Conservation (phyloP, 2,329 filamentous ascomycete genomes). For the Ascochyta viciae-villosae region DNA sequence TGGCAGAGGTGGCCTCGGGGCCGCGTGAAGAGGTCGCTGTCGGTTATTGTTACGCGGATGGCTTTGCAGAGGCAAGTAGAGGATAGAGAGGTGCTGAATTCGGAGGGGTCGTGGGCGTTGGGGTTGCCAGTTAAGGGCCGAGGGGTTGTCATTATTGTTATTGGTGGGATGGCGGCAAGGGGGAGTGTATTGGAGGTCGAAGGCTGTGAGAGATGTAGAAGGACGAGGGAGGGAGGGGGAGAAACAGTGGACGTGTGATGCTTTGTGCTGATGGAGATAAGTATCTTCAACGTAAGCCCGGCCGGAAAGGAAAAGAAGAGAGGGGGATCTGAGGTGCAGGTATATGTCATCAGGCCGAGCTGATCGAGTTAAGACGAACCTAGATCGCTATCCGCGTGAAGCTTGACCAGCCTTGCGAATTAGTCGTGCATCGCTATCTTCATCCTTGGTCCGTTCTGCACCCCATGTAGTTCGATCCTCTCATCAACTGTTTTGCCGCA, state of each 20-base stretch:
- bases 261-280: neutral
- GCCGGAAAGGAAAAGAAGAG: neutral
- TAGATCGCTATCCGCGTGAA: neutral
- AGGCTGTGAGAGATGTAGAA: no score
- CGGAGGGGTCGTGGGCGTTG: constrained; percentile 43
- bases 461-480: no score
- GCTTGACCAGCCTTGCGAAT: neutral
- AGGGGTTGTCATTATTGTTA: constrained; percentile 10
- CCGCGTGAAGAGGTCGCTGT: constrained; percentile 55
- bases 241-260: neutral
- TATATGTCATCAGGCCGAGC: neutral
- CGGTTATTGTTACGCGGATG: constrained; percentile 58
- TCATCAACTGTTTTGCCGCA: no score
- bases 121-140: constrained; percentile 47
- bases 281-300: neutral
- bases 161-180: neutral
- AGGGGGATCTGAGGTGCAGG: neutral
- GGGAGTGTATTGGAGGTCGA: no score
- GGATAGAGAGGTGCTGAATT: constrained; percentile 46
- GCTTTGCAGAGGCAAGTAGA: constrained; percentile 57
- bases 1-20: constrained; percentile 56
- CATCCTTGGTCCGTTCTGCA: no score
- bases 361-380: neutral
- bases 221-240: neutral
- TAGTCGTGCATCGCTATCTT: no score